Evolutionary conservation across 2,329 filamentous ascomycete species (phyloP).

Genomic region (Dactylellina leptospora): DNA sequence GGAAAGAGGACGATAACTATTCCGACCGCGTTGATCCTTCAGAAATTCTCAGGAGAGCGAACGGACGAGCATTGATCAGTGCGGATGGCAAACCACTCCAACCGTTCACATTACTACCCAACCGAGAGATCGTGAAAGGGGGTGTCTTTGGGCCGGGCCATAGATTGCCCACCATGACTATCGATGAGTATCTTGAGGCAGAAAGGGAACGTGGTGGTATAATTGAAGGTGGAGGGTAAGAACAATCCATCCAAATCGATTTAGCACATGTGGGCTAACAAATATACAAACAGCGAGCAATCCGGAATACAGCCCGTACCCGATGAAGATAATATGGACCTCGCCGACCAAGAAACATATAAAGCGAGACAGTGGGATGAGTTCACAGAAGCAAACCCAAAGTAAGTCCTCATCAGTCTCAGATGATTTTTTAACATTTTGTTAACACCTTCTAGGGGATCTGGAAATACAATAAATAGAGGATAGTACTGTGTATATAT

Average conservation of each 20-base stretch:
- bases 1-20: slow-evolving; percentile 65
- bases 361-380: slow-evolving; percentile 97
- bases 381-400: slow-evolving; percentile 87
- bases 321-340: slow-evolving; percentile 90
- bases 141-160: slow-evolving; percentile 91
- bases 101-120: slow-evolving; percentile 86
- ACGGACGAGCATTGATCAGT: slow-evolving; percentile 77
- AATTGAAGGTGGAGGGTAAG: slow-evolving; percentile 86
- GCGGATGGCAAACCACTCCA: slow-evolving; percentile 83
- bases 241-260: slow-evolving; percentile 63
- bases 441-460: slow-evolving; percentile 64
- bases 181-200: slow-evolving; percentile 96
- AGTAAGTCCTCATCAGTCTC: slow-evolving; percentile 59
- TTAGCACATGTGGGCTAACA: background rate
- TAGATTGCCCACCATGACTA: slow-evolving; percentile 94
- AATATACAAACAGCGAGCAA: slow-evolving; percentile 51
- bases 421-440: background rate
- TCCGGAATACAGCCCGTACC: slow-evolving; percentile 71
- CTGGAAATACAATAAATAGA: slow-evolving; percentile 83
- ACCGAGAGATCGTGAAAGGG: slow-evolving; percentile 75
- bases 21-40: slow-evolving; percentile 78
- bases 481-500: slow-evolving; percentile 61
- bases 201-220: slow-evolving; percentile 85
- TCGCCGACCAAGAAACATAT: slow-evolving; percentile 86
- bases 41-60: slow-evolving; percentile 61